Evolutionary conservation across 108 stramenopile species (phyloP).

Genomic region (Stephanodiscus triporus): DNA sequence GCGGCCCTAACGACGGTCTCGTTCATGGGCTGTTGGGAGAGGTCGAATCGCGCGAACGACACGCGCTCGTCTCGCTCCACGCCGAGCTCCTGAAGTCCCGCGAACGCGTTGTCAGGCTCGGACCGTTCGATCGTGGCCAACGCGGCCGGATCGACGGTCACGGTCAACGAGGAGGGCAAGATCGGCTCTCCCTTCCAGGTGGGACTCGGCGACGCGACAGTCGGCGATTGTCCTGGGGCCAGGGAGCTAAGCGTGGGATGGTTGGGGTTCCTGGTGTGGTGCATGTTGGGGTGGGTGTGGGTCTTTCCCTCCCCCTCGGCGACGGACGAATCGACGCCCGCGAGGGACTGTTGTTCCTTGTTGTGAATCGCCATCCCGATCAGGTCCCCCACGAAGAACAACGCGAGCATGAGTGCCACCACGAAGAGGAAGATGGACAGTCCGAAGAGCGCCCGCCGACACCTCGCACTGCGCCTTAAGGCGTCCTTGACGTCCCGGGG

Average conservation of each 20-base stretch:
- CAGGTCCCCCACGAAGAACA: background rate
- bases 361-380: background rate
- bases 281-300: background rate
- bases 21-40: background rate
- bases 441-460: background rate
- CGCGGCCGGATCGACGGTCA: background rate
- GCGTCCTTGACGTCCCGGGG: background rate
- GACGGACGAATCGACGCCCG: background rate
- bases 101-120: background rate
- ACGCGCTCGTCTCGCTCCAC: conserved; percentile 2
- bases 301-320: background rate
- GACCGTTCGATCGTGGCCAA: background rate
- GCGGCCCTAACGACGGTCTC: background rate
- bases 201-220: too few species aligned
- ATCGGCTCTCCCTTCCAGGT: too few species aligned
- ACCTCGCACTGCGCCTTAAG: background rate
- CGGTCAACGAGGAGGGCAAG: background rate
- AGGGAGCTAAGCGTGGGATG: too few species aligned
- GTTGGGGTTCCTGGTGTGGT: background rate
- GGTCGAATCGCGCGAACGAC: background rate
- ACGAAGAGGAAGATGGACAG: background rate
- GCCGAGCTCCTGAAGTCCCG: background rate
- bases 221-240: too few species aligned
- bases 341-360: background rate
- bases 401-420: background rate